Evolutionary conservation across 1,284 basidiomycete species (phyloP), one percentile per base, ranked within the genome.

Genomic region (Phellopilus nigrolimitatus): DNA sequence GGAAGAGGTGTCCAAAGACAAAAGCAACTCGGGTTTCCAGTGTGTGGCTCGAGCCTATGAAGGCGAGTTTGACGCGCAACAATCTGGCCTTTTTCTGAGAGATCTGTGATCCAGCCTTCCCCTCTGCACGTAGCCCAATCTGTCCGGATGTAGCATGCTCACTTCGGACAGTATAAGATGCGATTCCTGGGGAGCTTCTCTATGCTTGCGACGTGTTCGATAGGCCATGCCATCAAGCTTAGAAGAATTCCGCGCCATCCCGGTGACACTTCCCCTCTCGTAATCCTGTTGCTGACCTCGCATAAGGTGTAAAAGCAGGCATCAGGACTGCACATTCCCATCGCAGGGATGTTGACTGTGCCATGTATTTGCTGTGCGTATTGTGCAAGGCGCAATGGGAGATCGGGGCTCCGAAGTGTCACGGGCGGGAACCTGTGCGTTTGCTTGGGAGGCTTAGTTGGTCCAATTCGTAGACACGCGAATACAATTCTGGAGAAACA

Each of bases 391-490:
- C 15, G 17, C 17, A 15, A 27, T 1, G 5, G 17, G 10, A 34
- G 27, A 43, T n/a, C 21, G 36, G 33, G 46, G 25, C 7, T 30
- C 19, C 24, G 39, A 28, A 53, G 46, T 33, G 22, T 42, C 47
- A 25, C 52, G 47, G 52, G 44, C 52, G 49, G 47, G 28, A 36
- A 37, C 38, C 42, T 44, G 34, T 53, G 15, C 27, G 52, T 53
- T n/a, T 22, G 24, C 17, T 21, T 31, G 17, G 41, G n/a, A 22
- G 24, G 22, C 30, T 25, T 17, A 28, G 9, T 13, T 30, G 27
- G 17, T 19, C 21, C 4, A 34, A 24, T 13, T 17, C 33, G 13
- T 6, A 33, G 38, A 36, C 25, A 46, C 36, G 10, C 24, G 21
- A 10, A 17, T 42, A 25, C 48, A 50, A 36, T 47, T 53, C 44